A percentile compares a stretch with the other conserved stretches of the same genome.
Evolutionary conservation across 2,329 filamentous ascomycete species (phyloP).

Genomic region (Aspergillus novoparasiticus): DNA sequence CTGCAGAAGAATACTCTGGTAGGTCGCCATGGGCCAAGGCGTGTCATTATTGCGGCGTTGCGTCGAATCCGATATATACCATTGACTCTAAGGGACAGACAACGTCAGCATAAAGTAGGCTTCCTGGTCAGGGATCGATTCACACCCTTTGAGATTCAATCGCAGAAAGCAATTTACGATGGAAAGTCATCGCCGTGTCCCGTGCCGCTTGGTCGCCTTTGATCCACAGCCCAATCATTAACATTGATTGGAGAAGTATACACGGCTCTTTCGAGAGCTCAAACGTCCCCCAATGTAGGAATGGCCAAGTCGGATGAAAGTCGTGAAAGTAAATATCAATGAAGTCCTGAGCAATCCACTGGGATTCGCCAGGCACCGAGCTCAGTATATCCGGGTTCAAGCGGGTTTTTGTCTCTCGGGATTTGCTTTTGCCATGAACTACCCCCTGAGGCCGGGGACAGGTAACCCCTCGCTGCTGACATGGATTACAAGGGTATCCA

Average conservation of each 20-base stretch:
- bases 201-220: slow-evolving; percentile 21
- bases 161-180: slow-evolving; percentile 21
- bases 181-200: slow-evolving; percentile 24
- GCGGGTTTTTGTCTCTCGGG: neutral
- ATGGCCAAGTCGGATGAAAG: slow-evolving; percentile 32
- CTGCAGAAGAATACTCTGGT: slow-evolving; percentile 30
- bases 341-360: slow-evolving; percentile 21
- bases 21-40: slow-evolving; percentile 31
- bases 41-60: neutral
- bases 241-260: slow-evolving; percentile 29
- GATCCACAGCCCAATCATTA: slow-evolving; percentile 30
- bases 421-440: neutral
- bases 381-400: neutral
- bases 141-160: slow-evolving; percentile 26
- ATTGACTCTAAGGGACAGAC: slow-evolving; percentile 12
- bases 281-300: slow-evolving; percentile 28
- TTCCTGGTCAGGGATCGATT: neutral
- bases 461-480: slow-evolving; percentile 11
- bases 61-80: slow-evolving; percentile 11
- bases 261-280: slow-evolving; percentile 22
- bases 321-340: slow-evolving; percentile 27
- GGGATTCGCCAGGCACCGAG: slow-evolving; percentile 3
- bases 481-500: slow-evolving; percentile 17
- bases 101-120: neutral
- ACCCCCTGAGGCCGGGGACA: slow-evolving; percentile 1